A percentile compares a stretch with the other conserved stretches of the same genome.
Evolutionary conservation across 345 rosid genomes (phyloP).

Genomic region (Melaleuca alternifolia): DNA sequence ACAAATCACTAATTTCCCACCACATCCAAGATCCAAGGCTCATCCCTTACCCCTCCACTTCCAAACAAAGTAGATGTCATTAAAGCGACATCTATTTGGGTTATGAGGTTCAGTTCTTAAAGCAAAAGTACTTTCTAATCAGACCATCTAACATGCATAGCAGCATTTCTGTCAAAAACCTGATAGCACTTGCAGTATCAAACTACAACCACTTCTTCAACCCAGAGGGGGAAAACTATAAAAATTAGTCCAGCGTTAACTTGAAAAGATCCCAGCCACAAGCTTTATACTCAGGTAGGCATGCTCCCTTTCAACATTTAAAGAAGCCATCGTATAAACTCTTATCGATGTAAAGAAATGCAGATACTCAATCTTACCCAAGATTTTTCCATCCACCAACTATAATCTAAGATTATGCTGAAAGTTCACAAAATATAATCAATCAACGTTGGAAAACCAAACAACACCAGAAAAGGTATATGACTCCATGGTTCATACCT

Average conservation of each 20-base stretch:
- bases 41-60: neutral
- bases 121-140: neutral
- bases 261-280: neutral
- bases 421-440: neutral
- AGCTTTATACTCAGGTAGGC: neutral
- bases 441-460: neutral
- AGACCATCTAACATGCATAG: neutral
- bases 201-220: neutral
- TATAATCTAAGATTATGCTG: neutral
- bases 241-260: neutral
- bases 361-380: neutral
- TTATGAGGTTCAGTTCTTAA: neutral
- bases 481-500: conserved; percentile 29
- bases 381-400: neutral
- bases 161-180: neutral
- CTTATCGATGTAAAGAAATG: neutral
- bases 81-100: neutral
- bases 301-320: neutral
- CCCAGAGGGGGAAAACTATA: neutral
- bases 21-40: neutral
- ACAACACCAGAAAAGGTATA: neutral
- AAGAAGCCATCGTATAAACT: neutral
- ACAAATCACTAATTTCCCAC: neutral
- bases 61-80: neutral
- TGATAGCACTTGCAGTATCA: neutral